Conservation (phyloP, 495 filamentous ascomycete genomes). For the Talaromyces thailandensis region DNA sequence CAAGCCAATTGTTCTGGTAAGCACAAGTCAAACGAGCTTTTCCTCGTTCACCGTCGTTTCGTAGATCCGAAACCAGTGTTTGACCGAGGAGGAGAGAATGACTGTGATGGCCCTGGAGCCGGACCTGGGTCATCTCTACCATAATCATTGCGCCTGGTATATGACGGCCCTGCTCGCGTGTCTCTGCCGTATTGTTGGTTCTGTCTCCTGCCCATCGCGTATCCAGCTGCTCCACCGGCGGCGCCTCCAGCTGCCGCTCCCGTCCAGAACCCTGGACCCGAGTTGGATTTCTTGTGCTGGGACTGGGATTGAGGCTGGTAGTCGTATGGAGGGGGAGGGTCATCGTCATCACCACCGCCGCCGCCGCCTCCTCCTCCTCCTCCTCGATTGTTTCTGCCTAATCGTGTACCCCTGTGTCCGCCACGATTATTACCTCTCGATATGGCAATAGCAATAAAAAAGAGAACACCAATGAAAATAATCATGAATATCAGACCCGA, state of each 20-base stretch:
- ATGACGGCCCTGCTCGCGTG: background rate
- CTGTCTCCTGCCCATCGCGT: constrained; percentile 27
- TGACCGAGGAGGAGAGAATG: constrained; percentile 46
- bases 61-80: constrained; percentile 92
- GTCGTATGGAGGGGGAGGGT: constrained; percentile 51
- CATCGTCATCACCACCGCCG: constrained; percentile 41
- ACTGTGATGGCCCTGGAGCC: background rate
- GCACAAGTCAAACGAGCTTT: background rate
- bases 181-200: constrained; percentile 10
- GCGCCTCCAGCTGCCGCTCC: constrained; percentile 65
- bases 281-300: constrained; percentile 29
- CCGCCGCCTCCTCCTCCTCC: constrained; percentile 41
- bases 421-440: background rate
- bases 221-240: constrained; percentile 60
- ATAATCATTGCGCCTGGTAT: constrained; percentile 1
- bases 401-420: constrained; percentile 6
- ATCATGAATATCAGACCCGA: background rate
- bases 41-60: constrained; percentile 49
- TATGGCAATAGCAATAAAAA: background rate
- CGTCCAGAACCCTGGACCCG: constrained; percentile 83
- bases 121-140: background rate
- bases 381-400: constrained; percentile 35
- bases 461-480: background rate
- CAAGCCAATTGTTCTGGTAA: background rate
- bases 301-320: constrained; percentile 44